phyloP scores from a whole-genome alignment of 148 eudicot genomes.

The Vaccinium vitisidaea region DNA sequence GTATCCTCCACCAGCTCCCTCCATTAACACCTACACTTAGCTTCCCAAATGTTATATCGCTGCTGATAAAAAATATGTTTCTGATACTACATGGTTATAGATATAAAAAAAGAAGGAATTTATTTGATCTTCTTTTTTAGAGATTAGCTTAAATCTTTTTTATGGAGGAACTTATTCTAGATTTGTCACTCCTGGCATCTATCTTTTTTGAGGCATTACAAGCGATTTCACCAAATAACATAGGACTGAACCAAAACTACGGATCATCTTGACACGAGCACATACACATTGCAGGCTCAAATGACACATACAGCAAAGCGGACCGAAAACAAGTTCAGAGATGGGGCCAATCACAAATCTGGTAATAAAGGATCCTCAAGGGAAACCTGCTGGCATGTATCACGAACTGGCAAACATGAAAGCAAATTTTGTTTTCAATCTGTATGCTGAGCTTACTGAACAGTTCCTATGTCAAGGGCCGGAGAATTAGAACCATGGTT shows the following conservation, averaged over 20 bases:
- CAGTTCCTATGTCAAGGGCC: too few relatives aligned
- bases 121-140: too few relatives aligned
- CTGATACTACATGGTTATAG: background rate
- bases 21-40: conserved; percentile 50
- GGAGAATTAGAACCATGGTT: background rate
- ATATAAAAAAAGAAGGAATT: background rate
- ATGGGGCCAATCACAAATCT: too few relatives aligned
- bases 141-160: background rate
- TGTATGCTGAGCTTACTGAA: background rate
- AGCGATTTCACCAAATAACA: too few relatives aligned
- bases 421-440: background rate
- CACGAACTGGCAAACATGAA: background rate
- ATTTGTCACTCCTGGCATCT: background rate
- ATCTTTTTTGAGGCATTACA: background rate
- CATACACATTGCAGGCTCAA: too few relatives aligned
- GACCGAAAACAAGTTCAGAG: too few relatives aligned
- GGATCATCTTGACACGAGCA: too few relatives aligned
- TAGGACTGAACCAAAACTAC: too few relatives aligned
- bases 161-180: background rate
- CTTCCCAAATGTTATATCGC: background rate
- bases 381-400: background rate
- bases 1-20: conserved; percentile 57
- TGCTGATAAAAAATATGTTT: background rate
- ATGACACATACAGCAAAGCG: too few relatives aligned
- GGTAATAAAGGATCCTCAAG: too few relatives aligned